phyloP scores from a whole-genome alignment of 768 basidiomycete genomes.

The Phaeolepiota aurea region DNA sequence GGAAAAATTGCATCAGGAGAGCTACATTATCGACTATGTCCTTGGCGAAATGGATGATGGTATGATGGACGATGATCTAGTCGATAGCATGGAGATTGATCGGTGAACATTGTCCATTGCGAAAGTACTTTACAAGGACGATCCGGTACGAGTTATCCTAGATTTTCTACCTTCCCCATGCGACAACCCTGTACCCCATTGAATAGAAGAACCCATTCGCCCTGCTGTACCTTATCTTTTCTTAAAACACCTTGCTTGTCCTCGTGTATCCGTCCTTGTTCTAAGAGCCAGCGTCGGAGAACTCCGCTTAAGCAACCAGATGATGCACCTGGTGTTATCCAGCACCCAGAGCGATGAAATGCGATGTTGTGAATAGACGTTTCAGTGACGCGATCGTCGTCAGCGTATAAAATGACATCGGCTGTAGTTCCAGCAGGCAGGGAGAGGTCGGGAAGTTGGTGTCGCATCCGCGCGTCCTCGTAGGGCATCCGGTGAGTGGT shows the following conservation, averaged over 20 bases:
- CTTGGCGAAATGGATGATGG: conserved; percentile 84
- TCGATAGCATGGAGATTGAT: conserved; percentile 37
- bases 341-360: conserved; percentile 43
- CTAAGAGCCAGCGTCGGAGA: conserved; percentile 60
- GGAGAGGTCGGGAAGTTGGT: conserved; percentile 27
- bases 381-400: conserved; percentile 44
- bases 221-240: conserved; percentile 31
- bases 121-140: not conserved
- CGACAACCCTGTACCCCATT: conserved; percentile 69
- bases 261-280: conserved; percentile 47
- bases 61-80: conserved; percentile 42
- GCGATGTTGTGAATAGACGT: conserved; percentile 68
- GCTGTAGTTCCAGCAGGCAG: conserved; percentile 17
- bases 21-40: conserved; percentile 89
- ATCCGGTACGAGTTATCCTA: too few species aligned
- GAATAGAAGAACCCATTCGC: conserved; percentile 63
- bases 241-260: conserved; percentile 33
- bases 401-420: conserved; percentile 64
- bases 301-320: conserved; percentile 72
- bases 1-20: conserved; percentile 87
- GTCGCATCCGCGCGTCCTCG: conserved; percentile 53
- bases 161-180: conserved; percentile 42
- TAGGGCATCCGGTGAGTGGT: conserved; percentile 60
- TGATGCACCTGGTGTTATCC: conserved; percentile 57
- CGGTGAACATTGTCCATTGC: not conserved